Evolutionary conservation across 768 basidiomycete genomes (phyloP).

Genomic region (Harrya chromipes): DNA sequence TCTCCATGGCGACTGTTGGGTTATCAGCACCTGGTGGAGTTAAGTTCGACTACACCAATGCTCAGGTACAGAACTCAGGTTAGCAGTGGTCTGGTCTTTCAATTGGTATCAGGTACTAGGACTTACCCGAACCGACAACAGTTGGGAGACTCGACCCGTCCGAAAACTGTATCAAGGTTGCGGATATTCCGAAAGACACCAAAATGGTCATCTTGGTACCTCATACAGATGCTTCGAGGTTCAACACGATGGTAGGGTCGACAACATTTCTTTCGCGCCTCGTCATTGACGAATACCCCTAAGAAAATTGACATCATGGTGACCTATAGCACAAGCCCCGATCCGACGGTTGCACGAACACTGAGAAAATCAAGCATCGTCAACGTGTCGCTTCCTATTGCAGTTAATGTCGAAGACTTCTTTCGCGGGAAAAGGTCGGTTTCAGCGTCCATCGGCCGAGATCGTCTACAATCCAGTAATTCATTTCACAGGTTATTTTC

Average conservation of each 20-base stretch:
- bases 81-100: slow-evolving; percentile 11
- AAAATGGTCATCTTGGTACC: slow-evolving; percentile 54
- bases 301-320: slow-evolving; percentile 69
- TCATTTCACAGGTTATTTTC: slow-evolving; percentile 67
- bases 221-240: slow-evolving; percentile 62
- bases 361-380: slow-evolving; percentile 55
- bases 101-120: neutral
- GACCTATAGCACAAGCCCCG: slow-evolving; percentile 60
- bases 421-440: slow-evolving; percentile 79
- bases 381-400: slow-evolving; percentile 72
- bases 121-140: slow-evolving; percentile 13
- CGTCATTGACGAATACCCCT: slow-evolving; percentile 1
- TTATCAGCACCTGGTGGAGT: slow-evolving; percentile 55
- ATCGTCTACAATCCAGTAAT: neutral
- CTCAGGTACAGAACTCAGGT: slow-evolving; percentile 38
- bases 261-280: neutral
- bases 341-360: slow-evolving; percentile 51
- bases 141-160: slow-evolving; percentile 34
- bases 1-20: slow-evolving; percentile 51
- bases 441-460: neutral
- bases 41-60: slow-evolving; percentile 43
- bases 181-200: slow-evolving; percentile 46
- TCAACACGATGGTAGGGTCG: slow-evolving; percentile 55
- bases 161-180: slow-evolving; percentile 45
- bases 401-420: slow-evolving; percentile 95